Evolutionary conservation across 2,329 filamentous ascomycete species (phyloP), one percentile per base, ranked within the genome.

Genomic region (Lachnellula occidentalis): DNA sequence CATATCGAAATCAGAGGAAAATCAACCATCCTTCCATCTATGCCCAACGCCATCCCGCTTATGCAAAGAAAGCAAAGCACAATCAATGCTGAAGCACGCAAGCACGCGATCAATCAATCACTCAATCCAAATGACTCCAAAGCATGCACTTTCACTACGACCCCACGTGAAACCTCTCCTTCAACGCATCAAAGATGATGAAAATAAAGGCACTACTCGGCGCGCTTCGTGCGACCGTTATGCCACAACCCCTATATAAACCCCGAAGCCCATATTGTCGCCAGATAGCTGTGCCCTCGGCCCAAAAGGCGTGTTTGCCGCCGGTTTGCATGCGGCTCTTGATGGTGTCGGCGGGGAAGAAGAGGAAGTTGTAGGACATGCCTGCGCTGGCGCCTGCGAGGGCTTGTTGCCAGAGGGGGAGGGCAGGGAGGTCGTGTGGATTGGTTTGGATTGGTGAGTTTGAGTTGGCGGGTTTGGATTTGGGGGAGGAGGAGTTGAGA

Each of bases 121-220:
- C 1, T 9, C 8, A 31, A 11, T 9, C 8, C 8, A 31, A 31
- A 9, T 8, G 11, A 31, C 27, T 9, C 27, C 27, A 31, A 27
- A 31, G 27, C 9, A 31, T 11, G 27, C 27, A 31, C 24, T 6
- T 24, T 6, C 24, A 24, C 24, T 31, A 31, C 27, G 27, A 36
- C 17, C 53, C 46, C 3, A 47, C n/a, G 37, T 80, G 77, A 66
- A 94, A 79, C 62, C 83, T 75, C 59, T 77, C 79, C 74, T 91
- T 91, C 70, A 99, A 72, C 14, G 85, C 87, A 72, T 97, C 94
- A 69, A 92, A 97, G 58, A 97, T 85, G 58, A 94, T 92, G 67
- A 99, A 99, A 57, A 99, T 99, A 67, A 97, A 91, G 7, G 94
- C 94, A n/a, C 92, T 96, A 71, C 92, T 96, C 2, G 94, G 94